Base-by-base conservation (phyloP, 2,329 filamentous ascomycete species). In the Trichoderma asperellum region DNA sequence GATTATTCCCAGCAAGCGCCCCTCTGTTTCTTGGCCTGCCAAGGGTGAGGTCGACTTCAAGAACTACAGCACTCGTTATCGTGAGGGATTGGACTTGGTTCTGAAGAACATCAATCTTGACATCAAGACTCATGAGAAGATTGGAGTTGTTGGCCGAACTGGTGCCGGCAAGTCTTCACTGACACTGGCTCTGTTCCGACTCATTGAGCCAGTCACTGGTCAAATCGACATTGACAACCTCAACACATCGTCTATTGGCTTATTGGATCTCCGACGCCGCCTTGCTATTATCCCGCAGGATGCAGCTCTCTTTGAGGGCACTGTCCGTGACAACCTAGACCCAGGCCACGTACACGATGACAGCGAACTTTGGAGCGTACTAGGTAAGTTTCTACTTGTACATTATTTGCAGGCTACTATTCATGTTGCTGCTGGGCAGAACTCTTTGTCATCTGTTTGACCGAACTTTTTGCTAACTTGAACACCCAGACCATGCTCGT, bases 201-300 rank as follows among this genome's bases (percentile, higher is more conserved):
- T 99, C 73, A 98, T 99, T 72, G 96, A 99, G 81, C 89, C 94
- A 2, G 88, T 86, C 47, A 88, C 88, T 53, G 96, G 96, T 64
- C 87, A 91, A 75, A 96, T 99, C 74, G 92, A 89, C 74, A 97
- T 99, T 76, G 96, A 99, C 80, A 87, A 88, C 57, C 83, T 99
- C 66, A 92, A 97, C 81, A 97, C 96, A 14, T 95, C 93, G 66
- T 89, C 88, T 4, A 97, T 99, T 76, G 96, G 96, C 2, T 83
- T 99, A 65, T 82, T 97, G 66, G 96, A 99, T 79, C 86, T 99
- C 68, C 90, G 96, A 68, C 88, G 94, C 68, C 90, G 96, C 69
- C 85, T 99, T 59, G 95, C 96, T 67, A 99, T 99, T 76, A 99
- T 99, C 73, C 96, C 96, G 5, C 96, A 99, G 79, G 96, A 99